These are phyloP conservation scores for Kwoniella mangroviensis DNA, from an alignment of 768 basidiomycete genomes.

Conservation along the genomic window DNA sequence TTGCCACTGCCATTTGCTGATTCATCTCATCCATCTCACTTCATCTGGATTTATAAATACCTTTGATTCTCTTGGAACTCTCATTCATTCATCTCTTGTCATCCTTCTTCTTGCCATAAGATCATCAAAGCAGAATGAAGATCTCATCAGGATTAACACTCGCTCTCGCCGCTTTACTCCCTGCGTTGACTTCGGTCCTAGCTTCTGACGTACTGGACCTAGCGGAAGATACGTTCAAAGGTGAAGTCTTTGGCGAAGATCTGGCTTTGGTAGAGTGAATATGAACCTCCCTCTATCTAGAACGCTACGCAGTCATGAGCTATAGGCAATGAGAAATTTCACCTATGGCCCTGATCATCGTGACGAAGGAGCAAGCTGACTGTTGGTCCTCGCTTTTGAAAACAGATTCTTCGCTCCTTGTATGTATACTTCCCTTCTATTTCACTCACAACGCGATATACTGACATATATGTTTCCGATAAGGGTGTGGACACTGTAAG, in stretches of 20 bases:
- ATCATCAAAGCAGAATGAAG: slow-evolving; percentile 4
- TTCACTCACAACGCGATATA: neutral
- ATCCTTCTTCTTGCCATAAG: neutral
- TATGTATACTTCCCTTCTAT: slow-evolving; percentile 19
- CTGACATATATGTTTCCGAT: slow-evolving; percentile 7
- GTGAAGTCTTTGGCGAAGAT: slow-evolving; percentile 68
- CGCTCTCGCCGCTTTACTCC: slow-evolving; percentile 64
- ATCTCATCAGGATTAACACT: slow-evolving; percentile 16
- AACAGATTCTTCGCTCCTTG: slow-evolving; percentile 52
- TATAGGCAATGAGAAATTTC: no score
- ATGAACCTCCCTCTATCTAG: no score
- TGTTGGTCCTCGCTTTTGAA: neutral
- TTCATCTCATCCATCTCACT: neutral
- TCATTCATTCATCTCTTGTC: neutral
- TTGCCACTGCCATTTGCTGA: neutral
- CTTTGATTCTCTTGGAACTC: neutral
- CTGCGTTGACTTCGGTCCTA: slow-evolving; percentile 61
- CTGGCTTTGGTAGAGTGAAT: slow-evolving; percentile 94
- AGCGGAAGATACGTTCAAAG: slow-evolving; percentile 71
- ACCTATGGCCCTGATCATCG: neutral
- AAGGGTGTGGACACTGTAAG: slow-evolving; percentile 94
- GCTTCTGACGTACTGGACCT: slow-evolving; percentile 81
- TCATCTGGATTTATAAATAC: neutral
- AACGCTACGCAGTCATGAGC: no score
- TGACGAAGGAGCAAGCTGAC: neutral